Percentiles rank a stretch among this genome's conserved stretches.
phyloP scores from a whole-genome alignment of 106 monocot genomes.

The Posidonia australis region DNA sequence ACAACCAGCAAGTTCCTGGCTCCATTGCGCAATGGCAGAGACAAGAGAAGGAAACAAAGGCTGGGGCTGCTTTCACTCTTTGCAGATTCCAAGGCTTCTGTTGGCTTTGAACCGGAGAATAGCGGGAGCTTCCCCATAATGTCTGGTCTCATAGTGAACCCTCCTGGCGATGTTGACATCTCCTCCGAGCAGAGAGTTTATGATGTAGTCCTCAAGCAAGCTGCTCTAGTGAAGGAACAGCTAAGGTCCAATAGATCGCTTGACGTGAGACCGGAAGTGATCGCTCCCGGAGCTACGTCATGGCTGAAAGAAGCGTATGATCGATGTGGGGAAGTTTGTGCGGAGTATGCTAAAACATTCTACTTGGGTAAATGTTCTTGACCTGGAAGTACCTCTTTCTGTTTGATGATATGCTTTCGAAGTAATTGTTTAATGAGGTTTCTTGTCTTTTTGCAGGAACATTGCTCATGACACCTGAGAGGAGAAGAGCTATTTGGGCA shows the following conservation, averaged over 20 bases:
- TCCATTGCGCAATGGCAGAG: not conserved
- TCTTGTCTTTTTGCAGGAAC: slow-evolving; percentile 33
- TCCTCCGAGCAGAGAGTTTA: slow-evolving; percentile 90
- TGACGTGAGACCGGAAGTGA: slow-evolving; percentile 26
- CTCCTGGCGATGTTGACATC: slow-evolving; percentile 35
- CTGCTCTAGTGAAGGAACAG: slow-evolving; percentile 60
- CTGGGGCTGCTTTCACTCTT: slow-evolving; percentile 20
- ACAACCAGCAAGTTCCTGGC: not conserved
- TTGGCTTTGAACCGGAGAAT: not conserved
- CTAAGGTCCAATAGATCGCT: slow-evolving; percentile 1
- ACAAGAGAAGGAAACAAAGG: slow-evolving; percentile 11
- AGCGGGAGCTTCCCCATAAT: slow-evolving; percentile 3
- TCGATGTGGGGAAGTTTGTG: slow-evolving; percentile 86
- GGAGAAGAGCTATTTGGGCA: slow-evolving; percentile 73
- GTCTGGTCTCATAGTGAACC: slow-evolving; percentile 43
- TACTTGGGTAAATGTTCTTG: slow-evolving; percentile 64
- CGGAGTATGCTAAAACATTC: slow-evolving; percentile 97
- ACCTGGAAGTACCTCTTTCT: not conserved
- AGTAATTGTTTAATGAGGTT: not conserved
- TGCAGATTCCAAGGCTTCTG: slow-evolving; percentile 18
- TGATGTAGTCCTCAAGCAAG: slow-evolving; percentile 91
- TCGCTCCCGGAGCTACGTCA: not conserved
- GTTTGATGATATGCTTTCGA: slow-evolving; percentile 1
- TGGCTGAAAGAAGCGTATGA: slow-evolving; percentile 29
- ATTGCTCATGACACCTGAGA: slow-evolving; percentile 74